Evolutionary conservation across 352 stramenopile genomes (phyloP), one percentile per base, ranked within the genome.

Genomic region (Blastocystis sp.): DNA sequence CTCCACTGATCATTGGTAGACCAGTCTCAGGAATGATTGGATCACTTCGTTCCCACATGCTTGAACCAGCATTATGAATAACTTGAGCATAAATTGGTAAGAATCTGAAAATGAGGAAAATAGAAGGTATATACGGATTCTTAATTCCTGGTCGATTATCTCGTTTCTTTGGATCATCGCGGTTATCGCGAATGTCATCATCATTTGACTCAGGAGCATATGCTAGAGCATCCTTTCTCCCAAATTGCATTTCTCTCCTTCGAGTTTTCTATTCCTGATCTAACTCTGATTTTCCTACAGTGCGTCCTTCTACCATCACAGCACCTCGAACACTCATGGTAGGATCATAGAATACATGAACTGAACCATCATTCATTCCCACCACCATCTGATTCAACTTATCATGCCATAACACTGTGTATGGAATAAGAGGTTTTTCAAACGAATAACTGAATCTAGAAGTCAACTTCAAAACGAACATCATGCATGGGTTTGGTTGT

Each of bases 311-410:
- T 29, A 71, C 52, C 57, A 86, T 71, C 57, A 86, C 61, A 24
- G 61, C 57, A 24, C 75, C 75, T 42, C 61, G 57, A 29, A 75
- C 42, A 43, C 75, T 86, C 27, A 75, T 29, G 27, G 37, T 37
- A 0, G 75, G 75, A 69, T 86, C 75, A 51, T 86, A 86, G 24
- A 75, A 39, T 0, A 24, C 32, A 14, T 58, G 32, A 56, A 86
- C 42, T 16, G 49, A 16, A 12, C 75, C 75, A 42, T 77, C 29
- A 2, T 57, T 24, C 75, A 77, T 86, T 29, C 75, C 75, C 51
- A 37, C 75, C 9, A 86, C n/a, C 16, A 86, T 86, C 61, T 86
- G 75, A 27, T 86, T 86, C 42, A 86, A 51, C 61, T 59, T 71
- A 42, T 24, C 27, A 51, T 71, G 61, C 75, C 75, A 86, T 16